Evolutionary conservation across 2,329 filamentous ascomycete species (phyloP), one percentile per base, ranked within the genome.

Genomic region (Aspergillus bombycis): DNA sequence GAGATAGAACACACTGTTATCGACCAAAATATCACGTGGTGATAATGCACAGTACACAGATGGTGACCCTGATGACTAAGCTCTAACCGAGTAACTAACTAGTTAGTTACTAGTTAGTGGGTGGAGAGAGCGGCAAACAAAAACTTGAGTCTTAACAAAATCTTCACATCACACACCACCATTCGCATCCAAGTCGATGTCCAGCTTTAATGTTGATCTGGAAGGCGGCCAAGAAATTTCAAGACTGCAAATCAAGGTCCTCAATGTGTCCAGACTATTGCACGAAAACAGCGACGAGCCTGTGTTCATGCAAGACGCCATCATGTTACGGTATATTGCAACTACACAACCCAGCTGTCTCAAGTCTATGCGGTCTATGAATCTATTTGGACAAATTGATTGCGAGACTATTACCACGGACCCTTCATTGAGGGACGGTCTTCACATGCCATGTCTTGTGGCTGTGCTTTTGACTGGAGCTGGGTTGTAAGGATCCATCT

Each of bases 381-480:
- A 52, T 54, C 34, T 28, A 19, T 61, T 38, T 38, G 58, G 28
- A 21, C 34, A 58, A 60, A n/a, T 59, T 48, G 60, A 55, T 65
- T 21, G 50, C 41, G 12, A 46, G 65, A 70, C 60, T 38, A 19
- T 60, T 36, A 59, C 43, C 58, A 77, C 71, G 73, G 73, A 71
- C 74, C 68, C 74, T 77, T 75, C 68, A 57, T 57, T 9, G 70
- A 71, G 75, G 75, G 72, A 78, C 76, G 70, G 73, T 74, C 67
- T 69, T 64, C 75, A 74, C 73, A 74, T 68, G 70, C 71, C 72
- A 75, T 76, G 78, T 80, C 73, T 77, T 80, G 77, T 79, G 75
- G 72, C 70, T 74, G 74, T 78, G 74, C 68, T 32, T 32, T 72
- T 67, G 74, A 75, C 72, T 77, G 78, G 77, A 77, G 76, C 76